A percentile compares a stretch with the other conserved stretches of the same genome.
Evolutionary conservation across 1,139 yeast genomes (phyloP).

Genomic region (Yamadazyma dendronema): DNA sequence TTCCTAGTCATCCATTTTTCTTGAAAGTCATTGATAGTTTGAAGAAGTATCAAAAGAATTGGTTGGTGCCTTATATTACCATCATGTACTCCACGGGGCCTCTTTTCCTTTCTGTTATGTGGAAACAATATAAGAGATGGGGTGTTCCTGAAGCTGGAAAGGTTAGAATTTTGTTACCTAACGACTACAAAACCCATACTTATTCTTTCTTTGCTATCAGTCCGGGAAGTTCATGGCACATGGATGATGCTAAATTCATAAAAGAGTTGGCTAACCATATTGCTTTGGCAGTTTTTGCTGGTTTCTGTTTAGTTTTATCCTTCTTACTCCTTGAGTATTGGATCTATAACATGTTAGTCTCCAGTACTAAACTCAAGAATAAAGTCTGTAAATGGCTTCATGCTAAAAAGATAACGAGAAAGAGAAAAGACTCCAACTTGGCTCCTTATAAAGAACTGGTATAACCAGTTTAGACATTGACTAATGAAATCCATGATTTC

Average conservation of each 20-base stretch:
- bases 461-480: not conserved
- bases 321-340: constrained; percentile 64
- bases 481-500: too few species aligned
- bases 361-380: constrained; percentile 13
- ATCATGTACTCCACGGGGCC: constrained; percentile 97
- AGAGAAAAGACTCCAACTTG: constrained; percentile 57
- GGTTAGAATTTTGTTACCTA: constrained; percentile 69
- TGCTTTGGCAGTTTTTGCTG: constrained; percentile 64
- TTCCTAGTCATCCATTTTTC: constrained; percentile 86
- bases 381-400: constrained; percentile 8
- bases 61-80: constrained; percentile 84
- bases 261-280: constrained; percentile 71
- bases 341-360: constrained; percentile 48
- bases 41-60: constrained; percentile 61
- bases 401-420: constrained; percentile 32
- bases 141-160: constrained; percentile 61
- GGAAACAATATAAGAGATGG: constrained; percentile 87
- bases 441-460: constrained; percentile 12
- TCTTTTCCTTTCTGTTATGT: constrained; percentile 74
- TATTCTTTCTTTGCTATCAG: constrained; percentile 69
- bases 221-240: constrained; percentile 87
- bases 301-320: constrained; percentile 57
- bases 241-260: constrained; percentile 77
- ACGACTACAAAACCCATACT: constrained; percentile 59
- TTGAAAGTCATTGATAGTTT: constrained; percentile 64